These are phyloP conservation scores for Russula sp. DNA, from an alignment of 768 basidiomycete genomes.

Conservation along the genomic window DNA sequence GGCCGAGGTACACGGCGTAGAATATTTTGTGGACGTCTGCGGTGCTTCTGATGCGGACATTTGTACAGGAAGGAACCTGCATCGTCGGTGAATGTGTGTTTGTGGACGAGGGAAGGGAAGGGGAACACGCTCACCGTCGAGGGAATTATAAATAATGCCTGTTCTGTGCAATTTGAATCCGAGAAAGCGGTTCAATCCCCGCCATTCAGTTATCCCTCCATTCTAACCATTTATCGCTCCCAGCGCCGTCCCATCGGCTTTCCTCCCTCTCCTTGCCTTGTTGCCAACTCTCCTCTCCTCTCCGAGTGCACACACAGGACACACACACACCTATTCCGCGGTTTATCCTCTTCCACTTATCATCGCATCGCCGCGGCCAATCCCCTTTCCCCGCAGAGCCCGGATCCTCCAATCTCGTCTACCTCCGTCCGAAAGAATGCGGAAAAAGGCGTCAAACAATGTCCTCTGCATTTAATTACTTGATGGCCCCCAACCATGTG, in stretches of 20 bases:
- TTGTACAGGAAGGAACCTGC: conserved; percentile 71
- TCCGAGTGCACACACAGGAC: not conserved
- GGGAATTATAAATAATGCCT: conserved; percentile 20
- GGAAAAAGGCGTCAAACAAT: not conserved
- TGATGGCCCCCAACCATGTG: conserved; percentile 7
- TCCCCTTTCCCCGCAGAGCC: not conserved
- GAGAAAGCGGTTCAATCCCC: conserved; percentile 17
- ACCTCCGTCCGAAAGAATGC: not conserved
- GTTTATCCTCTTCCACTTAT: not conserved
- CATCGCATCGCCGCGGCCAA: conserved; percentile 9
- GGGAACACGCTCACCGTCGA: conserved; percentile 11
- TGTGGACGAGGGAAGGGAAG: conserved; percentile 21
- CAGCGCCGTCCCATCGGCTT: not conserved
- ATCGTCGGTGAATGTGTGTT: conserved; percentile 33
- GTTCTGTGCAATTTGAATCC: conserved; percentile 19
- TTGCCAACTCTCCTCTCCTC: not conserved
- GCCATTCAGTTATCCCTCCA: conserved; percentile 9
- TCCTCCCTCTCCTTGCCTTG: not conserved
- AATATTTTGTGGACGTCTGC: conserved; percentile 79
- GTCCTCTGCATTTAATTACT: not conserved
- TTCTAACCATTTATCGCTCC: not conserved
- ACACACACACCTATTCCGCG: not conserved
- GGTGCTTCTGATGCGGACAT: conserved; percentile 71
- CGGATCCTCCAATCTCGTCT: not conserved
- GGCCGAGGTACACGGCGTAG: conserved; percentile 60